Evolutionary conservation across 2,329 filamentous ascomycete species (phyloP).

Genomic region (Phialophora verrucosa): DNA sequence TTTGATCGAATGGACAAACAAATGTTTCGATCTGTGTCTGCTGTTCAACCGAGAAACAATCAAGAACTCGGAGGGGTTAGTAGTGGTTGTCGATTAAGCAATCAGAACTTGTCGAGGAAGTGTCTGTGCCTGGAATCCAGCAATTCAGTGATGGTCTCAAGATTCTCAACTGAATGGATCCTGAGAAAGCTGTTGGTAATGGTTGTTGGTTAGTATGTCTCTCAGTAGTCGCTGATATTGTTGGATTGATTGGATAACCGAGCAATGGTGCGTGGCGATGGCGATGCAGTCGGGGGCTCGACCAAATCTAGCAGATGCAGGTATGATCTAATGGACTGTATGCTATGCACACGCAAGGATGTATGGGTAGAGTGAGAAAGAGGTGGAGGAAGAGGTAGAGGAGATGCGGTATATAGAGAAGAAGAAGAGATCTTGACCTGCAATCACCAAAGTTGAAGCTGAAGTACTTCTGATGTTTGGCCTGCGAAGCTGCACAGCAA

Average conservation of each 20-base stretch:
- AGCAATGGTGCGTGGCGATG: constrained; percentile 39
- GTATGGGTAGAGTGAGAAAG: constrained; percentile 44
- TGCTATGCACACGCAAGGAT: constrained; percentile 43
- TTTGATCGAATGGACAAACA: constrained; percentile 54
- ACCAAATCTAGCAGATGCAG: constrained; percentile 41
- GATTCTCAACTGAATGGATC: constrained; percentile 49
- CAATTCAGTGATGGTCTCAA: constrained; percentile 44
- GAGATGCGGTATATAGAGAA: constrained; percentile 38
- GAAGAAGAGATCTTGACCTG: constrained; percentile 31
- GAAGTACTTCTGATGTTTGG: constrained; percentile 9
- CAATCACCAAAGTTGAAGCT: constrained; percentile 12
- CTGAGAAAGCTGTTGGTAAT: constrained; percentile 40
- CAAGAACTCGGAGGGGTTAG: constrained; percentile 43
- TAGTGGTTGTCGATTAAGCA: constrained; percentile 45
- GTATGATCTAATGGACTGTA: constrained; percentile 48
- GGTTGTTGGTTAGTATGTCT: constrained; percentile 43
- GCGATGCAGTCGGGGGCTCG: constrained; percentile 45
- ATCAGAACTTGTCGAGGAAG: constrained; percentile 43
- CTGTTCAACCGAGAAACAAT: constrained; percentile 38
- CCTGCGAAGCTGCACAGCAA: neutral
- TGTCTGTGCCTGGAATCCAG: constrained; percentile 42
- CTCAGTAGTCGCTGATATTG: constrained; percentile 40
- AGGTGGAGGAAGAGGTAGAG: constrained; percentile 40
- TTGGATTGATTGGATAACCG: constrained; percentile 46
- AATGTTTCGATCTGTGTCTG: constrained; percentile 54